These are phyloP conservation scores for Nicotiana attenuata DNA, from an alignment of 257 asterid genomes.

Conservation along the genomic window DNA sequence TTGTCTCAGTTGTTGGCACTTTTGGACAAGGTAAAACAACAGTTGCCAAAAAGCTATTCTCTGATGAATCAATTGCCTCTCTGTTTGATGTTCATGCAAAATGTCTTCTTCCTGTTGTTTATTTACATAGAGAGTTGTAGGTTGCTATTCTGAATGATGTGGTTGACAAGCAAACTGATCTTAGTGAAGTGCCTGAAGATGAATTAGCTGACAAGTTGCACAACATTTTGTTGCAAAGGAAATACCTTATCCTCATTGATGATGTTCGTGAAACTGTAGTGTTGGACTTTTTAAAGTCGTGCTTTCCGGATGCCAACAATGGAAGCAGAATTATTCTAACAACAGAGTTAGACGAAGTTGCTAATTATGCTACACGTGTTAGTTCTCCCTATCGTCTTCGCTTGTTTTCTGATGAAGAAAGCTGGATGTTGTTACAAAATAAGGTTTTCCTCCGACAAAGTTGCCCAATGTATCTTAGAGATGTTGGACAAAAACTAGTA, in stretches of 20 bases:
- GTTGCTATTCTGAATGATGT: not conserved
- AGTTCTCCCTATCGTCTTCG: slow-evolving; percentile 1
- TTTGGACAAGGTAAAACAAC: slow-evolving; percentile 35
- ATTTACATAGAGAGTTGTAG: not conserved
- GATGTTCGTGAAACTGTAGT: slow-evolving; percentile 27
- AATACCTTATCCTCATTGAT: slow-evolving; percentile 33
- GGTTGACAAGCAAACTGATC: not conserved
- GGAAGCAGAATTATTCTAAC: slow-evolving; percentile 30
- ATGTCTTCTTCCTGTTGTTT: slow-evolving; percentile 14
- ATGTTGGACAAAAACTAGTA: slow-evolving; percentile 10
- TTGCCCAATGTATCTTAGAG: not conserved
- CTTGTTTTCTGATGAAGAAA: slow-evolving; percentile 6
- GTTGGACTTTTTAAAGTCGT: not conserved
- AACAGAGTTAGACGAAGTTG: slow-evolving; percentile 8
- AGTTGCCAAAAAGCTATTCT: slow-evolving; percentile 15
- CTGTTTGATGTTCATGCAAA: slow-evolving; percentile 21
- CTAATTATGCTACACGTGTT: not conserved
- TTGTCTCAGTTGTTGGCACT: slow-evolving; percentile 20
- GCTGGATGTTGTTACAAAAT: slow-evolving; percentile 17
- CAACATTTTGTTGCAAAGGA: slow-evolving; percentile 13
- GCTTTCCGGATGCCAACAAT: slow-evolving; percentile 15
- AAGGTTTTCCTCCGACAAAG: not conserved
- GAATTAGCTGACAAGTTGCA: not conserved
- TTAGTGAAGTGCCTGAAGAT: not conserved
- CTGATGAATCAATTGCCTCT: not conserved